Conservation (phyloP, 768 basidiomycete species). For the Leccinellum rugosiceps region DNA sequence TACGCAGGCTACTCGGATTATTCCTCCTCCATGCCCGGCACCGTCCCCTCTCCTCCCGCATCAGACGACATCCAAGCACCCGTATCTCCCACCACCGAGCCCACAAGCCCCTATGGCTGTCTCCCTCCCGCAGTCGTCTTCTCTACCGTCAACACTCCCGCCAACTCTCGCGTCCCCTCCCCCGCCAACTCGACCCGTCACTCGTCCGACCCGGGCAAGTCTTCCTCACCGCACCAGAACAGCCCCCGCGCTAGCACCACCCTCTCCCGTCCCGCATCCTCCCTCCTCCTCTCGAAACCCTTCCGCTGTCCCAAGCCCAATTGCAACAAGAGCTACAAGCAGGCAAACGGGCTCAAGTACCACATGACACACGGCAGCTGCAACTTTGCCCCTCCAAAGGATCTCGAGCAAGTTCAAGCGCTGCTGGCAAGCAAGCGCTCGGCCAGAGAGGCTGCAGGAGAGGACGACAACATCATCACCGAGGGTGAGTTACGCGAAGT, state of each 20-base stretch:
- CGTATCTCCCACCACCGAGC: conserved; percentile 30
- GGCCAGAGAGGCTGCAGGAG: conserved; percentile 39
- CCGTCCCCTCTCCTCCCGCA: conserved; percentile 36
- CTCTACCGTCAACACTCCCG: conserved; percentile 44
- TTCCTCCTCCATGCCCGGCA: conserved; percentile 59
- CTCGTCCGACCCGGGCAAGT: conserved; percentile 20
- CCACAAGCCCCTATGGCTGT: conserved; percentile 41
- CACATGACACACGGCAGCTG: conserved; percentile 92
- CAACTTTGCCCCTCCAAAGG: conserved; percentile 89
- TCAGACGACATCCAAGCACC: conserved; percentile 28
- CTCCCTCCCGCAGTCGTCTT: conserved; percentile 68
- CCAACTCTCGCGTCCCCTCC: conserved; percentile 42
- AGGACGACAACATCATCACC: conserved; percentile 43
- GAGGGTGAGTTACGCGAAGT: conserved; percentile 68
- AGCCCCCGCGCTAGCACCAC: conserved; percentile 41
- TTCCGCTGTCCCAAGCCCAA: conserved; percentile 93
- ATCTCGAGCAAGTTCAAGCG: conserved; percentile 72
- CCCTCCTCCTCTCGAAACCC: conserved; percentile 75
- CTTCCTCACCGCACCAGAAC: conserved; percentile 26
- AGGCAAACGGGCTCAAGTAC: conserved; percentile 93
- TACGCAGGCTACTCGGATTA: conserved; percentile 70
- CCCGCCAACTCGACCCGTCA: conserved; percentile 25
- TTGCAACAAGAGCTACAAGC: conserved; percentile 96
- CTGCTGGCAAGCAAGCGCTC: conserved; percentile 52
- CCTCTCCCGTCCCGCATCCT: conserved; percentile 49